A percentile compares a stretch with the other conserved stretches of the same genome.
Evolutionary conservation across 208 protist genomes (phyloP).

Genomic region (Jaenimonas drosophilae): DNA sequence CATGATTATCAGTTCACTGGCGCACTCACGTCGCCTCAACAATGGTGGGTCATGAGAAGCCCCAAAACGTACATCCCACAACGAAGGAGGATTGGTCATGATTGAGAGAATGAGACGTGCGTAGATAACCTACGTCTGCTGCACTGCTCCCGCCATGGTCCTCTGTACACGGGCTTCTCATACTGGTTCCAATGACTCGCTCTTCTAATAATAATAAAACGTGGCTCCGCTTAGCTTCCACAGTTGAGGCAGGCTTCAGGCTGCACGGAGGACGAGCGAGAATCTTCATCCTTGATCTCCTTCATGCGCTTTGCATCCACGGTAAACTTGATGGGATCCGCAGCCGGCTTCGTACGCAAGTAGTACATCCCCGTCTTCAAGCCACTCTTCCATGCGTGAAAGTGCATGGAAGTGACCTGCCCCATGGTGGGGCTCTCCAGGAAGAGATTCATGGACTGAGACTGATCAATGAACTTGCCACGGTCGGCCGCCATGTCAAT

Average conservation of each 20-base stretch:
- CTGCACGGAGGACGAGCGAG: slow-evolving; percentile 4
- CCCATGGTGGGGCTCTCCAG: slow-evolving; percentile 90
- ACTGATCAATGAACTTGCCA: slow-evolving; percentile 99
- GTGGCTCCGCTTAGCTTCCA: slow-evolving; percentile 53
- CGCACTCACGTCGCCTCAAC: no score
- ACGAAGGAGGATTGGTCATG: no score
- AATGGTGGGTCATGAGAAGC: no score
- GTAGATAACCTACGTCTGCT: no score
- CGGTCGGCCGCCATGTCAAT: slow-evolving; percentile 99
- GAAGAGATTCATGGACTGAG: slow-evolving; percentile 98
- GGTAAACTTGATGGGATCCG: slow-evolving; percentile 99
- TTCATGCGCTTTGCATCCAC: slow-evolving; percentile 90
- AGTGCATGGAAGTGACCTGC: slow-evolving; percentile 99
- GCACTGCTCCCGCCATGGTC: no score
- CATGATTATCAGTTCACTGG: no score
- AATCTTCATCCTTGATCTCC: slow-evolving; percentile 36
- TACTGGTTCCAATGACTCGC: no score
- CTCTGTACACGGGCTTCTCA: no score
- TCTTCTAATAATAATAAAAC: no score
- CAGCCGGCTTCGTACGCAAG: slow-evolving; percentile 94
- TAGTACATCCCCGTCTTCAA: slow-evolving; percentile 99
- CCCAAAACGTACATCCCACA: no score
- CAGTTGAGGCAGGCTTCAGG: slow-evolving; percentile 85
- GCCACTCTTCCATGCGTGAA: slow-evolving; percentile 97
- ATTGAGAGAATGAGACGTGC: no score